phyloP scores from a whole-genome alignment of 768 basidiomycete genomes.

The Mycena filopes region DNA sequence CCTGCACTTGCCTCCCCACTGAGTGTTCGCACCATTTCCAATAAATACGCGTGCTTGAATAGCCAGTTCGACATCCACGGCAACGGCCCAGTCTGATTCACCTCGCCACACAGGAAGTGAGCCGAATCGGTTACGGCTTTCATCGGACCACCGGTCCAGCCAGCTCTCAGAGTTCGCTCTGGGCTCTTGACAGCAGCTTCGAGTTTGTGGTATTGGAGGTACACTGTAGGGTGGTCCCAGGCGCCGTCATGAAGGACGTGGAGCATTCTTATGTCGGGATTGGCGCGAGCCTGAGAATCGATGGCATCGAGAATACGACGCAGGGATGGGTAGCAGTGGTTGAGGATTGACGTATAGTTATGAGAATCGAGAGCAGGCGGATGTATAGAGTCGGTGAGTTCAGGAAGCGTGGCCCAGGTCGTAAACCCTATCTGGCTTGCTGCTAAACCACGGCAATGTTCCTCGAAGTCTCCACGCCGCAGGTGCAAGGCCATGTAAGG shows the following conservation, averaged over 20 bases:
- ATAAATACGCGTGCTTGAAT: constrained; percentile 55
- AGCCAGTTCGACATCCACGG: constrained; percentile 58
- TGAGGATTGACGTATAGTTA: constrained; percentile 49
- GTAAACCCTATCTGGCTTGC: constrained; percentile 51
- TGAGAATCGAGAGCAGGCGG: constrained; percentile 48
- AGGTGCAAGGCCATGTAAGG: constrained; percentile 60
- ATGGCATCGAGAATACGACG: constrained; percentile 53
- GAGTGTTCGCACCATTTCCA: constrained; percentile 60
- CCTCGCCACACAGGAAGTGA: constrained; percentile 49
- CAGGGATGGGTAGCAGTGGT: constrained; percentile 59
- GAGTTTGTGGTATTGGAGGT: constrained; percentile 54
- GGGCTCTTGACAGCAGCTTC: constrained; percentile 48
- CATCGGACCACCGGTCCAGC: constrained; percentile 56
- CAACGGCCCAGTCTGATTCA: constrained; percentile 55
- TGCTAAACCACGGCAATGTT: constrained; percentile 52
- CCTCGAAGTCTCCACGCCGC: constrained; percentile 57
- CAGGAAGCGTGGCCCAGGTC: constrained; percentile 60
- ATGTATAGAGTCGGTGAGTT: constrained; percentile 43
- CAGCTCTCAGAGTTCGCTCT: constrained; percentile 44
- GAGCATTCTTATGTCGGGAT: constrained; percentile 50
- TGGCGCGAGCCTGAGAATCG: constrained; percentile 44
- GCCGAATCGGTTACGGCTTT: constrained; percentile 53
- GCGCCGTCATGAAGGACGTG: constrained; percentile 59
- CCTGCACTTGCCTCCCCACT: too few relatives aligned
- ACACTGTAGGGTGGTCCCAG: constrained; percentile 57